Base-by-base conservation (phyloP, 352 stramenopile genomes). In the Globisporangium polare region DNA sequence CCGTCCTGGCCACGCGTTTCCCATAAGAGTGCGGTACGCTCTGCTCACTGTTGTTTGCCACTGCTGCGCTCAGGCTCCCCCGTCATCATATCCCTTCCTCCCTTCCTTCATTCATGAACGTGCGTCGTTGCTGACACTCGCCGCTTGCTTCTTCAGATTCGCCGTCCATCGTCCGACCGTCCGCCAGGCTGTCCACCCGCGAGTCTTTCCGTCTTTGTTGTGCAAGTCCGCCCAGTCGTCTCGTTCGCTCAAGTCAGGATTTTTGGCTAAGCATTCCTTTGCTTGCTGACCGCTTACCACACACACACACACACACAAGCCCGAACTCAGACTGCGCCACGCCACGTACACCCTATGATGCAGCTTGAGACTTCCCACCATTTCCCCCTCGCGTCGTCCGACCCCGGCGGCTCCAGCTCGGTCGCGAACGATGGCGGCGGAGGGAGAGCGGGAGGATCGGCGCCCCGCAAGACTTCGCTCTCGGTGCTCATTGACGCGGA, bases 401-500 rank as follows among this genome's bases (percentile, higher is more conserved):
- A 18, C 27, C 1, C 49, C 2, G n/a, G 42, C 42, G 12, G 29
- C 2, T 33, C 18, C 1, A 8, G 18, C 42, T 22, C 42, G 7
- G 26, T n/a, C 13, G 6, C 5, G 5, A 26, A 26, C 17, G 49
- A 55, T 24, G 27, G 49, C 13, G 18, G 49, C 49, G 10, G 7
- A 8, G 9, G 15, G 24, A 3, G n/a, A 17, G 12, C 2, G 17
- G 8, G 10, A 12, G 42, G 42, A 22, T 49, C 27, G 5, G 8
- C 9, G 18, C 49, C 49, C 5, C 49, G 27, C 49, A 55, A 55
- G 27, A 35, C 29, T 20, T 41, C 29, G 43, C 56, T 62, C 22
- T n/a, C 43, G 31, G 22, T 62, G 45, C 56, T 62, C 43, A 49
- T 41, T 8, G 56, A 62, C 41, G 50, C 27, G 7, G 56, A 62